Percentiles rank a stretch among this genome's conserved stretches.
phyloP scores from a whole-genome alignment of 73 alveolate species.

The Stentor roeselii region DNA sequence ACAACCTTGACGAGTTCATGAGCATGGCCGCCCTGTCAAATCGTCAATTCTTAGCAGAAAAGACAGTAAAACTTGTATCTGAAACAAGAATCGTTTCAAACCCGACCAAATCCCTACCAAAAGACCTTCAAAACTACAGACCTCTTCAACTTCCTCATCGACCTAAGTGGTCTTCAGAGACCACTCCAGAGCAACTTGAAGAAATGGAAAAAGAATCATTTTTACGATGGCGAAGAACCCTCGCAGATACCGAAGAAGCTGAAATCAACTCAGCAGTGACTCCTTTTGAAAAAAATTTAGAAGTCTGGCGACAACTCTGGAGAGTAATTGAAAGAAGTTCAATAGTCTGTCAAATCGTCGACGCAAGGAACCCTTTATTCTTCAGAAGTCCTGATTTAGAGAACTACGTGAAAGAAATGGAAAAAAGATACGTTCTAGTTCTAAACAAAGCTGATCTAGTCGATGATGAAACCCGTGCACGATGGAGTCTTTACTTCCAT shows the following conservation, averaged over 20 bases:
- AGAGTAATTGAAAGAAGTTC: slow-evolving; percentile 93
- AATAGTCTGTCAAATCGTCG: slow-evolving; percentile 89
- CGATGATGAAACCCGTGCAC: slow-evolving; percentile 78
- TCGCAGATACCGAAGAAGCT: slow-evolving; percentile 94
- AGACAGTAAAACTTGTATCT: slow-evolving; percentile 54
- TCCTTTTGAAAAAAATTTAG: slow-evolving; percentile 97
- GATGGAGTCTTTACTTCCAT: slow-evolving; percentile 90
- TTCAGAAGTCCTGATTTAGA: slow-evolving; percentile 91
- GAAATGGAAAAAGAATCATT: slow-evolving; percentile 87
- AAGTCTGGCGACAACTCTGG: slow-evolving; percentile 98
- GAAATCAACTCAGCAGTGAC: slow-evolving; percentile 87
- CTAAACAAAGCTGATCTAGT: slow-evolving; percentile 95
- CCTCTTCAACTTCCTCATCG: slow-evolving; percentile 88
- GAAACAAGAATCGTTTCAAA: slow-evolving; percentile 41
- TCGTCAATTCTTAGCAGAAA: slow-evolving; percentile 85
- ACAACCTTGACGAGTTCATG: slow-evolving; percentile 89
- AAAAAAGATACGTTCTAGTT: slow-evolving; percentile 53
- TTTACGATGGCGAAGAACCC: slow-evolving; percentile 93
- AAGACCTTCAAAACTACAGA: slow-evolving; percentile 19
- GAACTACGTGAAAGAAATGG: slow-evolving; percentile 79
- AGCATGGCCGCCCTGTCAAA: slow-evolving; percentile 84
- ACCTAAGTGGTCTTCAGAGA: slow-evolving; percentile 90
- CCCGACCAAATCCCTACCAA: slow-evolving; percentile 29
- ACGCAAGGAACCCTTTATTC: slow-evolving; percentile 96
- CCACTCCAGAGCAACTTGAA: slow-evolving; percentile 78